phyloP scores from a whole-genome alignment of 345 rosid genomes.

The Odontarrhena argentea region DNA sequence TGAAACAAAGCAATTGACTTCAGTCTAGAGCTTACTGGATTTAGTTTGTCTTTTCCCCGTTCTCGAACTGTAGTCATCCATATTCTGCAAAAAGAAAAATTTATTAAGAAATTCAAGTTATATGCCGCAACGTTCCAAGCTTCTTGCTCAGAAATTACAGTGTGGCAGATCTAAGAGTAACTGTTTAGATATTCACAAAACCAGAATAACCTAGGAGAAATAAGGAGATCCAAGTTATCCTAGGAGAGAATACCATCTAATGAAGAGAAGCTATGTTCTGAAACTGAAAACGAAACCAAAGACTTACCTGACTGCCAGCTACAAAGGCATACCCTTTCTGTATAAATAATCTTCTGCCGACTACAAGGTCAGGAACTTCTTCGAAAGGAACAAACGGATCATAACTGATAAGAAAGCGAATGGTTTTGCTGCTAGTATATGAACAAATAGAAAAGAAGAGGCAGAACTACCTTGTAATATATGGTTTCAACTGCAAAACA shows the following conservation, averaged over 20 bases:
- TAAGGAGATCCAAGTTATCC: conserved; percentile 4
- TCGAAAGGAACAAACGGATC: conserved; percentile 68
- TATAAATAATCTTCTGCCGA: conserved; percentile 69
- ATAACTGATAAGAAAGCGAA: conserved; percentile 7
- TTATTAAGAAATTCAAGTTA: conserved; percentile 10
- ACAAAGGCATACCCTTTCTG: conserved; percentile 82
- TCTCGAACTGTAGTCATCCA: conserved; percentile 83
- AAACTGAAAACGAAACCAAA: conserved; percentile 22
- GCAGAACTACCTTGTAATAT: conserved; percentile 68
- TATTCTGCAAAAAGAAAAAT: conserved; percentile 57
- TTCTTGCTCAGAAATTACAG: neutral
- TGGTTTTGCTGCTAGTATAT: neutral
- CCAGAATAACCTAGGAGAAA: conserved; percentile 48
- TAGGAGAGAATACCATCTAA: neutral
- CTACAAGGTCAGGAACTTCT: conserved; percentile 95
- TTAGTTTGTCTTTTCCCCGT: conserved; percentile 78
- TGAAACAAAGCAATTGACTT: conserved; percentile 2
- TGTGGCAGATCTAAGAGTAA: neutral
- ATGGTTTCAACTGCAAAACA: conserved; percentile 61
- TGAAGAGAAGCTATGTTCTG: conserved; percentile 6
- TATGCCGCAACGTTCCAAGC: neutral
- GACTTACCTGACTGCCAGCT: conserved; percentile 82
- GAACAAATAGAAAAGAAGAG: conserved; percentile 24
- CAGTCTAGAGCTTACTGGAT: conserved; percentile 62
- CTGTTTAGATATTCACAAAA: conserved; percentile 19